Base-by-base conservation (phyloP, 139 green algal genomes). In the Coelastrella sp. region DNA sequence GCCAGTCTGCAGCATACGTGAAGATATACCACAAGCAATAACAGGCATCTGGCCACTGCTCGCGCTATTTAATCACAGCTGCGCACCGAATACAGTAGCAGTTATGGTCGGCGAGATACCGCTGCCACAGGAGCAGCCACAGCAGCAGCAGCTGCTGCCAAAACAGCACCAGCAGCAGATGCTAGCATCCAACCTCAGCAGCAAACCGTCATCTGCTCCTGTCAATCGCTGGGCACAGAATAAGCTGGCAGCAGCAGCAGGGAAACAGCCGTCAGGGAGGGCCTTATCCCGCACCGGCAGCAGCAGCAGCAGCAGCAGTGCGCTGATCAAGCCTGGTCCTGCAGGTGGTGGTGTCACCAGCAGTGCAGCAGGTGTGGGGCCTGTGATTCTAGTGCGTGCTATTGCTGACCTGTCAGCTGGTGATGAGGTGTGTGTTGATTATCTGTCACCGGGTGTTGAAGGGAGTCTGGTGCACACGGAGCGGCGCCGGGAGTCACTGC, bases 401-500 rank as follows among this genome's bases (percentile, higher is more conserved):
- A 94, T 93, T 13, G 87, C 90, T 20, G 23, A 78, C 0, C 93
- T 97, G 83, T 91, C 93, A 0, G 94, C 93, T 58, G 32, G 71
- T 13, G 87, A 92, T 54, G 95, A 98, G 79, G 89, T 80, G 5
- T 91, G 95, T 7, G 85, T 97, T 57, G 93, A 96, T 91, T 87
- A 97, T 94, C 14, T 98, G 96, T 87, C 94, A 86, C 87, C 89
- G 96, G 47, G 96, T 96, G 68, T n/a, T 96, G n/a, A 73, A 87
- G 95, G 95, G 22, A 60, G 80, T 17, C 47, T 97, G 61, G 86
- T 97, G 80, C 93, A 96, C 74, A 87, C 95, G 83, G 96, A 96
- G 87, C 94, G 96, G 75, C 80, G 89, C 10, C 77, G 92, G 58
- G 64, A 68, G 94, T 92, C 86, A 68, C 92, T 83, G 92, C 92